phyloP scores from a whole-genome alignment of 306 rosid species.

The Elaeagnus macrophylla region DNA sequence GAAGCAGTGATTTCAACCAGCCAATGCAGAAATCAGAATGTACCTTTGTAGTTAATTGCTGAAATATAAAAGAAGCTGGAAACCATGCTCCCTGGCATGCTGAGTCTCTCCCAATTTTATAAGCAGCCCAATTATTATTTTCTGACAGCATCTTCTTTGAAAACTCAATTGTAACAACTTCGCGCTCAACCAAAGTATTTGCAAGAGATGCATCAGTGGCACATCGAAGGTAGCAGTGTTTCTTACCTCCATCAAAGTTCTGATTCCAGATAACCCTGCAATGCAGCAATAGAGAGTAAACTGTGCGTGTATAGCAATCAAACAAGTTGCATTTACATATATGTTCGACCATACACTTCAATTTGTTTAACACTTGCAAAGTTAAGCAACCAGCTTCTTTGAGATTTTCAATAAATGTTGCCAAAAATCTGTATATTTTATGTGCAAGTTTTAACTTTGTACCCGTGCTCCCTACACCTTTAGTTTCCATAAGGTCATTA shows the following conservation, averaged over 20 bases:
- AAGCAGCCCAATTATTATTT: slow-evolving; percentile 38
- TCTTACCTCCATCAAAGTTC: slow-evolving; percentile 20
- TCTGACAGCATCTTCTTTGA: slow-evolving; percentile 30
- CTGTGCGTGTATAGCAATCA: slow-evolving; percentile 29
- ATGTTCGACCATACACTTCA: slow-evolving; percentile 36
- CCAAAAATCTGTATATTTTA: slow-evolving; percentile 36
- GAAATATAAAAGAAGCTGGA: slow-evolving; percentile 31
- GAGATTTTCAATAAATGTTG: slow-evolving; percentile 34
- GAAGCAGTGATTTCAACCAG: slow-evolving; percentile 46
- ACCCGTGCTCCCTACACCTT: slow-evolving; percentile 14
- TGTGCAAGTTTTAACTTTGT: slow-evolving; percentile 23
- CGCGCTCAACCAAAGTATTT: slow-evolving; percentile 23
- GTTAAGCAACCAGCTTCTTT: slow-evolving; percentile 22
- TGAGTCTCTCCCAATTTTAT: slow-evolving; percentile 35
- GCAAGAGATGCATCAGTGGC: slow-evolving; percentile 11
- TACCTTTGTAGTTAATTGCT: slow-evolving; percentile 27
- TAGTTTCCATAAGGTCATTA: slow-evolving; percentile 6
- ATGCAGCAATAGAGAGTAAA: slow-evolving; percentile 38
- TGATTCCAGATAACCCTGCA: slow-evolving; percentile 34
- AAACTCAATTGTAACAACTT: slow-evolving; percentile 21
- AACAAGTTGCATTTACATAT: slow-evolving; percentile 37
- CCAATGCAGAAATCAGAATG: slow-evolving; percentile 25
- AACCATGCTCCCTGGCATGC: slow-evolving; percentile 50
- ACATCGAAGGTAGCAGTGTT: background rate
- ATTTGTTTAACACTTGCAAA: slow-evolving; percentile 20